These are phyloP conservation scores for Pittosporum tobira DNA, from an alignment of 129 eudicot genomes.

Conservation along the genomic window DNA sequence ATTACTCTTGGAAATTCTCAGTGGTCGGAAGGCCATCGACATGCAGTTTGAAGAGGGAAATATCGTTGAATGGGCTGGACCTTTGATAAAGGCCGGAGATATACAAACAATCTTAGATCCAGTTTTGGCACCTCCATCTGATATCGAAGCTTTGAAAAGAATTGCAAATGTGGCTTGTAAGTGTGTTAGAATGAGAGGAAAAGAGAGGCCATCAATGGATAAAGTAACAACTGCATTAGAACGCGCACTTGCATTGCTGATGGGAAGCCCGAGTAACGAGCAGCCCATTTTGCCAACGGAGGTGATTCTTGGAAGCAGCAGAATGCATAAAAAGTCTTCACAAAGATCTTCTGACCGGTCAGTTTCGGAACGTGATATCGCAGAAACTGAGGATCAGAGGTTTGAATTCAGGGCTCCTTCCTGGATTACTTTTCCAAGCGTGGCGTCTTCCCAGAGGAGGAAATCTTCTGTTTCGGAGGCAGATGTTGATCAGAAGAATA, in stretches of 20 bases:
- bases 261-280: conserved; percentile 87
- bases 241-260: conserved; percentile 64
- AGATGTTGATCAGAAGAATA: conserved; percentile 48
- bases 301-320: conserved; percentile 83
- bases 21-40: conserved; percentile 83
- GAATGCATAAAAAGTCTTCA: conserved; percentile 81
- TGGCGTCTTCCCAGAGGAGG: conserved; percentile 84
- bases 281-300: conserved; percentile 90
- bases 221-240: conserved; percentile 86
- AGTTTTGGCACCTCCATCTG: conserved; percentile 38
- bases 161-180: conserved; percentile 73
- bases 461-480: conserved; percentile 79
- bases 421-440: conserved; percentile 94
- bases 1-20: conserved; percentile 69
- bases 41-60: conserved; percentile 87
- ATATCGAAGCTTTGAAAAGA: conserved; percentile 60
- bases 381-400: conserved; percentile 58
- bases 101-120: conserved; percentile 62
- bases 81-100: conserved; percentile 63
- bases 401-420: conserved; percentile 84
- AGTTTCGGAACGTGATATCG: conserved; percentile 52
- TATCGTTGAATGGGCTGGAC: conserved; percentile 93
- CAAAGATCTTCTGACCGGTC: conserved; percentile 71
- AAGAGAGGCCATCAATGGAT: conserved; percentile 95
- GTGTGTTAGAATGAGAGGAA: conserved; percentile 92